Evolutionary conservation across 139 green algal species (phyloP), one percentile per base, ranked within the genome.

Genomic region (Monoraphidium neglectum): DNA sequence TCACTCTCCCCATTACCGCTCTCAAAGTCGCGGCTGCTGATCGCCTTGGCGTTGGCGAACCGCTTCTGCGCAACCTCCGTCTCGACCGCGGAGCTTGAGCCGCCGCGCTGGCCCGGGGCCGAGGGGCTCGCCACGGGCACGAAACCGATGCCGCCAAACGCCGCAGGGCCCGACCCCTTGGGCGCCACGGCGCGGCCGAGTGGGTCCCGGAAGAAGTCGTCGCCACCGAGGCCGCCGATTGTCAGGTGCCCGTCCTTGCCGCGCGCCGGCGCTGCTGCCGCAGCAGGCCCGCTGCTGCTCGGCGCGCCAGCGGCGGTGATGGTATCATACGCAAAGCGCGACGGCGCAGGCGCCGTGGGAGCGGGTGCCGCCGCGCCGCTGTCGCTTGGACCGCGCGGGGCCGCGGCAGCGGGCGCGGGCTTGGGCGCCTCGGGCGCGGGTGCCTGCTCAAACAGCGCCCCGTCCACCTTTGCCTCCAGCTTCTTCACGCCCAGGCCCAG

Each of bases 11-110:
- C 35, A 37, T 57, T 72, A 53, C 85, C 69, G 2, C 77, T 26
- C 47, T 89, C 71, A 61, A 91, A 93, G 80, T 87, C 85, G 40
- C 65, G 71, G 64, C n/a, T 26, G n/a, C n/a, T 97, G 59, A 98
- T 98, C 59, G 91, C 89, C 88, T 98, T 98, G 74, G 94, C 94
- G 36, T 90, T 92, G 38, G 81, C 87, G 78, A 97, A 97, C 57
- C 92, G 88, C 59, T 91, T 80, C 56, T 92, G 91, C 56, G 92
- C 90, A 6, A 77, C 72, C 36, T 75, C 77, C 37, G 13, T 46
- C 43, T 76, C 72, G 8, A 74, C 72, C 65, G 32, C 30, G 8
- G 43, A 8, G 43, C 8, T 21, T 8, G 43, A 12, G 43, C 43
- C 8, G 43, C 43, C 43, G 43, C 43, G 8, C 8, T 12, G 8